Percentiles rank a stretch among this genome's conserved stretches.
These are phyloP conservation scores for Lepidium campestre DNA, from an alignment of 441 rosid genomes.

Conservation along the genomic window DNA sequence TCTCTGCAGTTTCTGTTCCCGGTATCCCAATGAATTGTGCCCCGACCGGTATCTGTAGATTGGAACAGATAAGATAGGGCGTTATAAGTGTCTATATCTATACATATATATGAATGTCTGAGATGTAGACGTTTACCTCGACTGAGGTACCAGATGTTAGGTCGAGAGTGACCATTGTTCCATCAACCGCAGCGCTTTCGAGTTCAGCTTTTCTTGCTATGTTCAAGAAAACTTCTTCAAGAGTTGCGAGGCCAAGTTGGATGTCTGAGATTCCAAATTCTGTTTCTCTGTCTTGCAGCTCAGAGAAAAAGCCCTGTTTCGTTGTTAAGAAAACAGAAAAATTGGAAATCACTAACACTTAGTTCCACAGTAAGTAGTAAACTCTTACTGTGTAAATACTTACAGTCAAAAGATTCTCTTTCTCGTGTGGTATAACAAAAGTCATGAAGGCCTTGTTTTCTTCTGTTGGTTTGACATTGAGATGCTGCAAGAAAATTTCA, in stretches of 20 bases:
- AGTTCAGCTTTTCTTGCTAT: conserved; percentile 87
- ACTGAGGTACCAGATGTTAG: conserved; percentile 59
- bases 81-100: conserved; percentile 59
- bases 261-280: conserved; percentile 71
- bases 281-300: conserved; percentile 58
- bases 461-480: conserved; percentile 61
- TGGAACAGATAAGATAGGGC: conserved; percentile 41
- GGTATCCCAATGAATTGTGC: conserved; percentile 80
- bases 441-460: conserved; percentile 72
- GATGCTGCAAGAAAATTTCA: conserved; percentile 37
- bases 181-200: conserved; percentile 77
- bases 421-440: conserved; percentile 77
- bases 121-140: conserved; percentile 37
- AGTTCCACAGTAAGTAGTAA: background rate
- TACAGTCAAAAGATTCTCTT: conserved; percentile 65
- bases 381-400: conserved; percentile 16
- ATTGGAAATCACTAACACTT: background rate
- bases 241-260: conserved; percentile 84
- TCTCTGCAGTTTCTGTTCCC: conserved; percentile 55
- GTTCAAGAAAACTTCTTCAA: conserved; percentile 91
- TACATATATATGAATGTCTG: conserved; percentile 44
- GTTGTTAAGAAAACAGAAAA: background rate
- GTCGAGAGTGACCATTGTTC: conserved; percentile 56
- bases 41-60: conserved; percentile 69
- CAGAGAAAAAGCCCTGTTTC: conserved; percentile 57